Base-by-base conservation (phyloP, 2,329 filamentous ascomycete genomes). In the Pseudopithomyces chartarum region DNA sequence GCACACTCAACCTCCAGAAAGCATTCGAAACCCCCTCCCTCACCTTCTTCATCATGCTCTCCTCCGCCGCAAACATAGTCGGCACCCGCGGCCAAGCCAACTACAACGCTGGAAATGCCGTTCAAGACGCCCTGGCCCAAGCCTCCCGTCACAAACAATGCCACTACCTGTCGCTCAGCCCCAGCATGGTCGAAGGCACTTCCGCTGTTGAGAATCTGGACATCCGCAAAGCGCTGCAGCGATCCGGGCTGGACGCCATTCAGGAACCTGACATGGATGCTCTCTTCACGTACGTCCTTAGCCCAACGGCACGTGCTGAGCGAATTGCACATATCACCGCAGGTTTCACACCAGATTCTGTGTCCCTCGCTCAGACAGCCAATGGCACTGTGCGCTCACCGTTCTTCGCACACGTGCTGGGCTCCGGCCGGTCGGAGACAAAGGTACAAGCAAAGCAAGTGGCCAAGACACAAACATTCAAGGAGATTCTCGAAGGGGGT, bases 1-100 rank as follows among this genome's bases (percentile, higher is more conserved):
- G 76, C 1, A 69, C 71, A 0, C 64, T 68, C 48, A 70, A 72
- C 20, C 57, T 78, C 0, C 65, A 69, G 34, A 53, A 62, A 15
- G 23, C 29, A 1, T 57, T 60, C n/a, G 46, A 58, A 1, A 45
- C 26, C 8, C 19, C 44, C 6, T 7, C 38, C n/a, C 42, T 63
- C 1, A 62, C 66, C 15, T 70, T 73, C 56, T 69, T 71, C 54
- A 53, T 69, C 11, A 57, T 69, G 43, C 52, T 68, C 13, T 66
- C 65, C 22, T 65, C 59, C 10, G 51, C 61, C 6, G 58, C 59
- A 2, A 67, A 64, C 12, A 57, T 73, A 15, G 48, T 64, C 34
- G 68, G 69, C 3, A 58, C 52, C 1, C 52, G 54, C 29, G 62
- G 57, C 5, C 67, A 72, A 54, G 58, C 62, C 19, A 65, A 64